Conservation (phyloP, 352 stramenopile genomes). For the Aphanomyces euteiches region DNA sequence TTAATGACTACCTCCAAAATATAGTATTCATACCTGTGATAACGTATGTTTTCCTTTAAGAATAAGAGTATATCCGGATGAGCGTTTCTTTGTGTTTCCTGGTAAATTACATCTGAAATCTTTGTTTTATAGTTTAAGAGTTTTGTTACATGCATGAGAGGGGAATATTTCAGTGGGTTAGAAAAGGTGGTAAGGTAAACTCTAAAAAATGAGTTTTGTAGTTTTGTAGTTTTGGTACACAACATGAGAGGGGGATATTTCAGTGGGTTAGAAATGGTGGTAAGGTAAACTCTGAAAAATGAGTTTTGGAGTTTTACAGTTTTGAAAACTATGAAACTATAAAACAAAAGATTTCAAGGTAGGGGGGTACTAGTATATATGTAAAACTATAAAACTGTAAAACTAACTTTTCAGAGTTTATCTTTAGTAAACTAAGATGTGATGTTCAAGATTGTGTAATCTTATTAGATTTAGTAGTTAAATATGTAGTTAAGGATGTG, state of each 20-base stretch:
- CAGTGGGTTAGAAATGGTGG: constrained; percentile 20
- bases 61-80: constrained; percentile 17
- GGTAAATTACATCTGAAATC: constrained; percentile 24
- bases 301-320: constrained; percentile 24
- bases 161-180: constrained; percentile 6
- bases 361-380: constrained; percentile 12
- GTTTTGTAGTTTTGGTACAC: constrained; percentile 20
- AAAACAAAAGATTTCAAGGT: constrained; percentile 17
- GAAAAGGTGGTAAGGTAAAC: constrained; percentile 24
- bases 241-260: constrained; percentile 17
- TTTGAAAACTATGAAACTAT: constrained; percentile 27
- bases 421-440: constrained; percentile 23
- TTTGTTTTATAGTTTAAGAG: constrained; percentile 11
- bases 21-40: constrained; percentile 24
- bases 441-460: constrained; percentile 24
- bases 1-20: constrained; percentile 22
- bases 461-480: constrained; percentile 27
- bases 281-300: constrained; percentile 25
- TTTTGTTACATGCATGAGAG: constrained; percentile 12
- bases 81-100: constrained; percentile 26
- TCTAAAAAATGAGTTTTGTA: constrained; percentile 26
- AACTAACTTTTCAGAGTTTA: constrained; percentile 16
- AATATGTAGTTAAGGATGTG: constrained; percentile 26
- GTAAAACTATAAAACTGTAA: constrained; percentile 25
- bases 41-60: constrained; percentile 17